Conservation (phyloP, 2,329 filamentous ascomycete species). For the Neocucurbitaria cava region DNA sequence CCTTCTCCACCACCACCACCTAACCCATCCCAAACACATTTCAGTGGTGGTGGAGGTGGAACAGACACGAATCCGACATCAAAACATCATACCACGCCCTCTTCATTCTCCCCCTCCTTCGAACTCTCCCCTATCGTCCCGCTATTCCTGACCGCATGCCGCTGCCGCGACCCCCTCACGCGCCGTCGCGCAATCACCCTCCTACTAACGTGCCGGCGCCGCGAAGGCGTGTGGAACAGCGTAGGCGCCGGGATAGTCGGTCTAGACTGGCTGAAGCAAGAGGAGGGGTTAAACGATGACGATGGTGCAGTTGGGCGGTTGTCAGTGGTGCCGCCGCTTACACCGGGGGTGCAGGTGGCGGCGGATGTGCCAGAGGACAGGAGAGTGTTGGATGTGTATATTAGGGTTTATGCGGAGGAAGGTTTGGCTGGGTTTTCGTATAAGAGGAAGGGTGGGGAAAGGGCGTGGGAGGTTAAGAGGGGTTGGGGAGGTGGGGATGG, state of each 20-base stretch:
- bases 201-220: constrained; percentile 29
- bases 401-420: constrained; percentile 28
- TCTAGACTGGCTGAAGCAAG: constrained; percentile 27
- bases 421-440: constrained; percentile 29
- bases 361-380: constrained; percentile 18
- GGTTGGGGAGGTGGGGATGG: neutral
- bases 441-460: neutral
- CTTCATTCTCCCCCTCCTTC: constrained; percentile 36
- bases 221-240: constrained; percentile 39
- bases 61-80: constrained; percentile 1
- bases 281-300: constrained; percentile 26
- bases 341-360: constrained; percentile 1
- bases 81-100: constrained; percentile 1
- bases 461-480: neutral
- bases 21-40: neutral
- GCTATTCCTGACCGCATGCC: constrained; percentile 33
- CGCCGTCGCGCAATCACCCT: constrained; percentile 34
- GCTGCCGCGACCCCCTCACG: constrained; percentile 36
- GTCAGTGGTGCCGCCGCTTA: constrained; percentile 29
- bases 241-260: constrained; percentile 32
- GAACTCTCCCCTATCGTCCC: constrained; percentile 37
- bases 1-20: constrained; percentile 1
- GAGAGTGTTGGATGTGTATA: constrained; percentile 30
- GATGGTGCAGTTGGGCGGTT: constrained; percentile 23
- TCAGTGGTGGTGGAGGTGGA: no score